Percentiles rank a stretch among this genome's conserved stretches.
Evolutionary conservation across 2,329 filamentous ascomycete species (phyloP).

Genomic region (Neurospora sp.): DNA sequence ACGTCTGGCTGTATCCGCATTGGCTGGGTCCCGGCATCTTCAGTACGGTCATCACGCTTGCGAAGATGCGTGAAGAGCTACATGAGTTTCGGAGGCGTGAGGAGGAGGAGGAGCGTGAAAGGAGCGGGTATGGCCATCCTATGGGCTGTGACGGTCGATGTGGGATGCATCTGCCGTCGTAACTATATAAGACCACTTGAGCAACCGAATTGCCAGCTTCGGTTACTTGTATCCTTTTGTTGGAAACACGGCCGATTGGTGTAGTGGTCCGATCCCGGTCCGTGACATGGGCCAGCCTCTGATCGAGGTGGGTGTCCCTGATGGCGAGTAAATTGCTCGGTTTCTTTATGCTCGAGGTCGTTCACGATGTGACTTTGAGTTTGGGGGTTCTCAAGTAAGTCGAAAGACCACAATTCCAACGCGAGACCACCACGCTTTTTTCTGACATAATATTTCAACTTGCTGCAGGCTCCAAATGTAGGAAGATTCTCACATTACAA

Average conservation of each 20-base stretch:
- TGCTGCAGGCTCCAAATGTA: neutral
- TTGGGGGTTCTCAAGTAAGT: neutral
- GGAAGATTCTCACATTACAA: neutral
- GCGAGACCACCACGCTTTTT: neutral
- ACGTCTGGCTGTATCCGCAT: neutral
- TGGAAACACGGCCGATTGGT: too few relatives aligned
- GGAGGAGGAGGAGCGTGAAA: neutral
- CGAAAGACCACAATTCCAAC: neutral
- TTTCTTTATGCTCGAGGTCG: neutral
- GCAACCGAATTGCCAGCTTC: too few relatives aligned
- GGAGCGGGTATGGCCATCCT: neutral
- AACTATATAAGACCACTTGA: too few relatives aligned
- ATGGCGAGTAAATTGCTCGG: neutral
- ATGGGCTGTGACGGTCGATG: too few relatives aligned
- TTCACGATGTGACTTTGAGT: neutral
- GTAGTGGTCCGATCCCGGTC: too few relatives aligned
- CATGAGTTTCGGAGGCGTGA: neutral
- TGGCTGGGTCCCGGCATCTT: neutral
- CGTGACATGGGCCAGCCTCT: neutral
- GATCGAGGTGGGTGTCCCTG: neutral
- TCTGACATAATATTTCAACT: neutral
- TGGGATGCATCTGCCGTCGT: too few relatives aligned
- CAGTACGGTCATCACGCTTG: neutral
- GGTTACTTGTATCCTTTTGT: too few relatives aligned
- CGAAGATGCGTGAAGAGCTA: neutral